Conservation (phyloP, 1,284 basidiomycete genomes). For the Melanopsichium pennsylvanicum region DNA sequence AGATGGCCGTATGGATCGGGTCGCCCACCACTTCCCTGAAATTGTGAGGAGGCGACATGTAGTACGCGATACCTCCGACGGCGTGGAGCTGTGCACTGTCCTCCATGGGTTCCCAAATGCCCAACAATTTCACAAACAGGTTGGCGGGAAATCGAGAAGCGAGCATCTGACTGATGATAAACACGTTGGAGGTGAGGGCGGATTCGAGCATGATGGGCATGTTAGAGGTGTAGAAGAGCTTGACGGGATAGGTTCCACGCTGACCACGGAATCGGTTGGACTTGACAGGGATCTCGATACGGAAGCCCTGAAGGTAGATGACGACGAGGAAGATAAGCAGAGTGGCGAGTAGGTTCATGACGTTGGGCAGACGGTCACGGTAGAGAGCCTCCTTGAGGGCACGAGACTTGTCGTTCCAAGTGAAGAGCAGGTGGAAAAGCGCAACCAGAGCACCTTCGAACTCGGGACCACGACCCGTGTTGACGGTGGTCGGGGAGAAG, state of each 20-base stretch:
- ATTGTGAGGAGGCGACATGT: constrained; percentile 95
- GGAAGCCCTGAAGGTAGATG: constrained; percentile 98
- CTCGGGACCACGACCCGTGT: constrained; percentile 96
- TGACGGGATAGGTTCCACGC: constrained; percentile 92
- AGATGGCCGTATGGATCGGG: constrained; percentile 90
- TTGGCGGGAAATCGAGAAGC: constrained; percentile 89
- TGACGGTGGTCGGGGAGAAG: constrained; percentile 96
- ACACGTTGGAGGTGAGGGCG: constrained; percentile 91
- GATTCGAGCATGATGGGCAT: constrained; percentile 99
- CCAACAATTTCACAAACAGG: constrained; percentile 86
- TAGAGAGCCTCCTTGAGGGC: constrained; percentile 98
- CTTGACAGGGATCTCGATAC: constrained; percentile 98
- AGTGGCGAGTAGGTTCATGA: constrained; percentile 96
- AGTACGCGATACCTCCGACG: constrained; percentile 92
- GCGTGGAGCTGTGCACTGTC: constrained; percentile 91
- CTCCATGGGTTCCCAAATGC: constrained; percentile 96
- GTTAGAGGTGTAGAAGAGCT: constrained; percentile 98
- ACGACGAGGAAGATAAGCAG: constrained; percentile 89
- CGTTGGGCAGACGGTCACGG: constrained; percentile 93
- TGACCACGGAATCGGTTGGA: constrained; percentile 94
- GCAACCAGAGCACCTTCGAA: constrained; percentile 97
- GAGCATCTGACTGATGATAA: constrained; percentile 93
- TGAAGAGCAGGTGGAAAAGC: constrained; percentile 96
- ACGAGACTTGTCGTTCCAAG: constrained; percentile 97
- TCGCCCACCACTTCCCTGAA: constrained; percentile 85